These are phyloP conservation scores for Curvularia sp. DNA, from an alignment of 2,329 filamentous ascomycete species.

Conservation along the genomic window DNA sequence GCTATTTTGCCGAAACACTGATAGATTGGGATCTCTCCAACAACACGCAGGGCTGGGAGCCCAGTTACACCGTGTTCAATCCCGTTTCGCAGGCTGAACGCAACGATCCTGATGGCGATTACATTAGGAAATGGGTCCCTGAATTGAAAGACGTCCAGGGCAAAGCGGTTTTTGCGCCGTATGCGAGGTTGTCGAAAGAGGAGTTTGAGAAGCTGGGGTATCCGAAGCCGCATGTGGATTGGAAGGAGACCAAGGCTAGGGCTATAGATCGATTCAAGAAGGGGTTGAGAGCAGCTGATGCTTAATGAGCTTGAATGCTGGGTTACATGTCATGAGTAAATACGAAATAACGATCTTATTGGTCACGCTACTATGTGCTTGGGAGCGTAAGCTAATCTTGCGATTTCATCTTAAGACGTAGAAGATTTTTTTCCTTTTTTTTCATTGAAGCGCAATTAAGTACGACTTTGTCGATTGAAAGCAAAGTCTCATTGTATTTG, in stretches of 20 bases:
- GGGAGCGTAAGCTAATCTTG: too few relatives aligned
- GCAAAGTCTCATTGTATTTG: neutral
- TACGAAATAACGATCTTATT: neutral
- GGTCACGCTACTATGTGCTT: too few relatives aligned
- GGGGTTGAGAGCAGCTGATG: slow-evolving; percentile 52
- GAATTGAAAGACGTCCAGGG: slow-evolving; percentile 52
- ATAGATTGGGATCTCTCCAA: slow-evolving; percentile 59
- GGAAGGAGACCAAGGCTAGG: slow-evolving; percentile 53
- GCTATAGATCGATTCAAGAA: slow-evolving; percentile 55
- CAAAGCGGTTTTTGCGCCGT: slow-evolving; percentile 60
- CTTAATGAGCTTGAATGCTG: neutral
- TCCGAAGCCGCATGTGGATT: slow-evolving; percentile 56
- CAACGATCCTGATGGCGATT: slow-evolving; percentile 50
- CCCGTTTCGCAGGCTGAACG: slow-evolving; percentile 50
- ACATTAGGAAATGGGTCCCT: slow-evolving; percentile 50
- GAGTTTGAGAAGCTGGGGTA: slow-evolving; percentile 60
- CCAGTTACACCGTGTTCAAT: slow-evolving; percentile 59
- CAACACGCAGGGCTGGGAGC: slow-evolving; percentile 62
- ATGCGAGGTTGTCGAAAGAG: slow-evolving; percentile 53
- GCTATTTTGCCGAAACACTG: slow-evolving; percentile 60
- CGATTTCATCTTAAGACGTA: too few relatives aligned
- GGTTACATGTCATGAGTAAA: neutral
- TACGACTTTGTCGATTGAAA: too few relatives aligned
- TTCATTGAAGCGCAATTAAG: too few relatives aligned
- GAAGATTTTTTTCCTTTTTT: too few relatives aligned